Conservation (phyloP, 768 basidiomycete genomes). For the Pleurotus salmoneostramineus region DNA sequence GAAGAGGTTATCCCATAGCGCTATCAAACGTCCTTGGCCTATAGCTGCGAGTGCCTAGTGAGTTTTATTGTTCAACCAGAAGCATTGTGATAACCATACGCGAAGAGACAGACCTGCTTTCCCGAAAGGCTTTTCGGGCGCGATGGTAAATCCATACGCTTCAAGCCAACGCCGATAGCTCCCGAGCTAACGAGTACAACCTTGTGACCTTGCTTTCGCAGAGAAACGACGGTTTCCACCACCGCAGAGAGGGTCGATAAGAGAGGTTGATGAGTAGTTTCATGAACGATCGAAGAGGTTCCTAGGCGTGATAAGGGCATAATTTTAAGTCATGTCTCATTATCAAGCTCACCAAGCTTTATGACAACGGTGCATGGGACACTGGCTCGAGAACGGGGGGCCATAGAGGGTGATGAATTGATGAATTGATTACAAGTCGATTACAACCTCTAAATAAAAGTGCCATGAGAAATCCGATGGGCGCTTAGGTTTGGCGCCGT, state of each 20-base stretch:
- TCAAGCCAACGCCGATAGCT: conserved; percentile 94
- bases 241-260: conserved; percentile 88
- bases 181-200: conserved; percentile 96
- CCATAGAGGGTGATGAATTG: not conserved
- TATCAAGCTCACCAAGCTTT: conserved; percentile 60
- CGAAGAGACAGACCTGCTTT: conserved; percentile 72
- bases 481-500: too few species aligned
- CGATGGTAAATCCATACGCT: conserved; percentile 81
- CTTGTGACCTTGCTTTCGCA: conserved; percentile 82
- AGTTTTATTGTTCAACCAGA: too few species aligned
- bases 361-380: conserved; percentile 72
- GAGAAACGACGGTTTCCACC: conserved; percentile 83
- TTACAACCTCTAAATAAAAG: too few species aligned
- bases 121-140: conserved; percentile 82
- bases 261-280: conserved; percentile 87
- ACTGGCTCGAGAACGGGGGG: conserved; percentile 18
- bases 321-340: conserved; percentile 5
- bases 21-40: conserved; percentile 94
- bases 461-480: too few species aligned
- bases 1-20: conserved; percentile 96
- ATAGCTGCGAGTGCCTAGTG: conserved; percentile 90
- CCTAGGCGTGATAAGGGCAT: conserved; percentile 39
- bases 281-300: conserved; percentile 95
- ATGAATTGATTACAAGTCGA: too few species aligned
- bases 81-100: too few species aligned